Base-by-base conservation (phyloP, 805 yeast species). In the Candida awuae region DNA sequence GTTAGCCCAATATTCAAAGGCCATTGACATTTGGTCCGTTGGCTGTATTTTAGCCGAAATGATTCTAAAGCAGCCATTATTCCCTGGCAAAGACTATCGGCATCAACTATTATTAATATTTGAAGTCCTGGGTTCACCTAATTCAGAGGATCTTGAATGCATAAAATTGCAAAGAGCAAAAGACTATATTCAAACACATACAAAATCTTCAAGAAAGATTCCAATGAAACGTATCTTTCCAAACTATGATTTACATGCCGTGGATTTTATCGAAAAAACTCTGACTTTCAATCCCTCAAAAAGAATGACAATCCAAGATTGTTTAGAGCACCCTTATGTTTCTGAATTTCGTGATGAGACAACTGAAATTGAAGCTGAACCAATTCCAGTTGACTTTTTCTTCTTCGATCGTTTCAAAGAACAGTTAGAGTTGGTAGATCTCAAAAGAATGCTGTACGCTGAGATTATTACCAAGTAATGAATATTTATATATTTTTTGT, bases 271-370 rank as follows among this genome's bases (percentile, higher is more conserved):
- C 49, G 86, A 80, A 20, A 77, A 69, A 47, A 71, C 90, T 68
- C 70, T 90, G 30, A 72, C 80, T 3, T 90, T 90, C 56, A 84
- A 87, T 53, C 96, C 97, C 1, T 59, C 68, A 3, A 76, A 81
- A 50, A 68, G 98, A 52, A 80, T 90, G 47, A 75, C 86, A 1
- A 95, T 85, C 4, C 81, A 73, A 33, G 81, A 82, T 43, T 94
- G 96, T 0, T 68, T 90, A 27, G 65, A 70, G 43, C 97, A 90
- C 56, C 94, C 95, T 2, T 84, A 83, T 52, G 63, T 84, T 35
- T 63, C 66, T 37, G 61, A 73, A 16, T 83, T 81, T 53, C 84
- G 84, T 50, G 84, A 76, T 47, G 80, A 82, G 8, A 73, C 72
- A 25, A 88, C 81, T 50, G 92, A 83, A 54, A 86, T 85, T 1